These are phyloP conservation scores for Solanum corneliomulleri DNA, from an alignment of 257 asterid genomes.

Conservation along the genomic window DNA sequence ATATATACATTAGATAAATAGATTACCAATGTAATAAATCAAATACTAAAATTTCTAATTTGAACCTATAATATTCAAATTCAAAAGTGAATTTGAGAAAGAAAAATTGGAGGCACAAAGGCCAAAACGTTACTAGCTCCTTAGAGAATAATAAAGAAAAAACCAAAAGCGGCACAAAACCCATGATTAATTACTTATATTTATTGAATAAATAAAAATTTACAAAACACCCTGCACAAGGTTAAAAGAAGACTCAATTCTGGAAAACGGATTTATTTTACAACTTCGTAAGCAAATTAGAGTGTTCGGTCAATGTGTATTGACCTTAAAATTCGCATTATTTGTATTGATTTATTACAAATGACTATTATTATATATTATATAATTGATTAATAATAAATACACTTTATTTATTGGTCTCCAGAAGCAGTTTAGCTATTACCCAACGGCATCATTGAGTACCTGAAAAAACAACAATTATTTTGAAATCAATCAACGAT, in stretches of 20 bases:
- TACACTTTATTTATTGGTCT: background rate
- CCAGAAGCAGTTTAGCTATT: background rate
- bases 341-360: background rate
- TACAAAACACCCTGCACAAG: constrained; percentile 29
- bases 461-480: constrained; percentile 2
- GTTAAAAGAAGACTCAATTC: background rate
- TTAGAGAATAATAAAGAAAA: background rate
- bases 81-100: background rate
- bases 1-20: background rate
- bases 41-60: background rate
- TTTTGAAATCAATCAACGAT: background rate
- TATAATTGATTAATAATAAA: background rate
- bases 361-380: background rate
- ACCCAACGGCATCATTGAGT: background rate
- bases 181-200: constrained; percentile 14
- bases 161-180: constrained; percentile 23
- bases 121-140: background rate
- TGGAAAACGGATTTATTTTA: background rate
- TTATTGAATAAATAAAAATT: background rate
- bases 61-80: background rate
- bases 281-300: background rate
- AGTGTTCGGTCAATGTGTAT: constrained; percentile 29
- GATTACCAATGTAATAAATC: background rate
- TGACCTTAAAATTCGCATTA: constrained; percentile 9
- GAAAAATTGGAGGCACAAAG: constrained; percentile 17